Percentiles rank a stretch among this genome's conserved stretches.
Evolutionary conservation across 129 eudicot species (phyloP).

Genomic region (Artemisia annua): DNA sequence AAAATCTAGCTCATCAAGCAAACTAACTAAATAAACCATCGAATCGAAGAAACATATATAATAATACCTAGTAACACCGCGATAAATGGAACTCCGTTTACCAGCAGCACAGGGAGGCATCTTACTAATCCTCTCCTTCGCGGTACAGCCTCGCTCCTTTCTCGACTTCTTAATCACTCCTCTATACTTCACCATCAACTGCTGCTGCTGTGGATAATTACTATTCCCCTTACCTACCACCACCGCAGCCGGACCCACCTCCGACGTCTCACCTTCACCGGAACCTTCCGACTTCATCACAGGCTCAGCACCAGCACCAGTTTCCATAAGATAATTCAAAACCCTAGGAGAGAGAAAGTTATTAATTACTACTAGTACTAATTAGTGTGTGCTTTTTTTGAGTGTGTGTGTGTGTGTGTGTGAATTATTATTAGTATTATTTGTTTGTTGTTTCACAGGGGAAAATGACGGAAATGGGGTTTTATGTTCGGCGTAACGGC

Average conservation of each 20-base stretch:
- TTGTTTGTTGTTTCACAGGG: conserved; percentile 15
- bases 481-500: conserved; percentile 33
- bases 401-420: conserved; percentile 15
- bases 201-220: conserved; percentile 38
- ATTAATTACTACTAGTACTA: too few relatives aligned
- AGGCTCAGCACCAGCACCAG: conserved; percentile 43
- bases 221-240: conserved; percentile 44
- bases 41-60: too few relatives aligned
- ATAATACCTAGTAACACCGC: conserved; percentile 91
- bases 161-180: conserved; percentile 73
- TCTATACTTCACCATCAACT: conserved; percentile 56
- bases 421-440: neutral
- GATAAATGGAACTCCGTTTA: conserved; percentile 95
- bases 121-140: conserved; percentile 94
- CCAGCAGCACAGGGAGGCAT: conserved; percentile 99
- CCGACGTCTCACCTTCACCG: conserved; percentile 30
- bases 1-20: too few relatives aligned
- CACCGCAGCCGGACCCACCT: conserved; percentile 7
- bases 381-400: neutral
- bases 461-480: conserved; percentile 31
- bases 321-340: conserved; percentile 35
- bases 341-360: conserved; percentile 34
- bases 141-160: conserved; percentile 90
- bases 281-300: conserved; percentile 48
- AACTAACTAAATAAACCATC: too few relatives aligned